Conservation (phyloP, 2,329 filamentous ascomycete species). For the Cercospora berteroae region DNA sequence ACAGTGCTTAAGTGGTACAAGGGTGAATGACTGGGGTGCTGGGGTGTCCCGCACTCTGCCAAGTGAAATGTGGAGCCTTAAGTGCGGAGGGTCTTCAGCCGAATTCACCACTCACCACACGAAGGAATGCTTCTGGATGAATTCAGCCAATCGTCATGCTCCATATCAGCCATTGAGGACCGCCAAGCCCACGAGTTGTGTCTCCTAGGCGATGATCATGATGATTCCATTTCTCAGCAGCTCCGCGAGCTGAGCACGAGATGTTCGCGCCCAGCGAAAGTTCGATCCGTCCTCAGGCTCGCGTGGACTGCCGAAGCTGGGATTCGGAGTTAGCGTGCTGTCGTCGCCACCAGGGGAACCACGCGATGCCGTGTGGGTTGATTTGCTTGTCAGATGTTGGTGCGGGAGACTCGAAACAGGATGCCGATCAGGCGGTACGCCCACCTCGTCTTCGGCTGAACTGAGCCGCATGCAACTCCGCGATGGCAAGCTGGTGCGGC, state of each 20-base stretch:
- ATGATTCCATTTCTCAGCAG: not conserved
- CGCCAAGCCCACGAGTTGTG: not conserved
- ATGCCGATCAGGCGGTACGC: constrained; percentile 1
- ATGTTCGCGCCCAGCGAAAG: not conserved
- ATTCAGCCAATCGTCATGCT: not conserved
- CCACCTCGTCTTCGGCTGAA: not conserved
- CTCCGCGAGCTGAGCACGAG: not conserved
- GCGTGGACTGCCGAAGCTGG: not conserved
- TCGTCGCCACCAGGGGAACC: not conserved
- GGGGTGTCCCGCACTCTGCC: constrained; percentile 7
- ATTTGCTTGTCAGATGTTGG: not conserved
- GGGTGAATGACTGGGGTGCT: not conserved
- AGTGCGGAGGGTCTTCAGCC: constrained; percentile 8
- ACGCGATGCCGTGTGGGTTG: constrained; percentile 2
- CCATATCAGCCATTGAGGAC: constrained; percentile 8
- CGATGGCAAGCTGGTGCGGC: constrained; percentile 7
- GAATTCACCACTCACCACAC: not conserved
- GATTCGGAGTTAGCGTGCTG: not conserved
- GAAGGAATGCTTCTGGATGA: not conserved
- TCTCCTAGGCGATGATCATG: constrained; percentile 8
- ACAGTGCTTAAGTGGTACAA: not conserved
- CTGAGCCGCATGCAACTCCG: constrained; percentile 2
- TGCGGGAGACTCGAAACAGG: not conserved
- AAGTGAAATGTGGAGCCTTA: constrained; percentile 1
- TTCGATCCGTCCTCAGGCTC: not conserved